Conservation (phyloP, 495 filamentous ascomycete species). For the Hypoxylon lenormandii region DNA sequence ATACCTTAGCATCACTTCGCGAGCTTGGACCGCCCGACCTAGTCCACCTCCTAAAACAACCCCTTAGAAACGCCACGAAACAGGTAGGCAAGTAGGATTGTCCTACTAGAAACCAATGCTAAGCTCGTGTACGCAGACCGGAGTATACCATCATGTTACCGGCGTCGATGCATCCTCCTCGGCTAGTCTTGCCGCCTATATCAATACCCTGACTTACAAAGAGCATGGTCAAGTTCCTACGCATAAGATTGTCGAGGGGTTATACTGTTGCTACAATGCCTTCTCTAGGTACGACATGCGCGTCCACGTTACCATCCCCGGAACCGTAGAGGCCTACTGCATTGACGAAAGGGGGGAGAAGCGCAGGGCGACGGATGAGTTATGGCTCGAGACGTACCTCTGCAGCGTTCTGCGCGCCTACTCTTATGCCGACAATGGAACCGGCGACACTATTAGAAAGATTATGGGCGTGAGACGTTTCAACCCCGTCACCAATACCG, state of each 20-base stretch:
- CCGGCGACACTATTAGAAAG: constrained; percentile 88
- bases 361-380: constrained; percentile 85
- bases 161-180: constrained; percentile 97
- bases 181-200: constrained; percentile 94
- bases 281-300: constrained; percentile 99
- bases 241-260: constrained; percentile 88
- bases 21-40: constrained; percentile 96
- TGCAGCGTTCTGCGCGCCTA: constrained; percentile 93
- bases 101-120: constrained; percentile 16
- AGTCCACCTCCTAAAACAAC: constrained; percentile 92
- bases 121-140: constrained; percentile 68
- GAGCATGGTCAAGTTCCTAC: constrained; percentile 79
- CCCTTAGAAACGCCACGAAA: constrained; percentile 70
- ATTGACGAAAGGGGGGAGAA: constrained; percentile 96
- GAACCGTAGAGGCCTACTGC: constrained; percentile 93
- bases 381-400: constrained; percentile 97
- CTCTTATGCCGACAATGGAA: constrained; percentile 93
- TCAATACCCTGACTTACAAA: constrained; percentile 94
- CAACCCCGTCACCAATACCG: constrained; percentile 96
- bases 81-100: constrained; percentile 62
- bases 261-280: constrained; percentile 99
- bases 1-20: constrained; percentile 81
- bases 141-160: constrained; percentile 97
- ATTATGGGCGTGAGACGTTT: constrained; percentile 94
- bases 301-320: constrained; percentile 94